Base-by-base conservation (phyloP, 2,329 filamentous ascomycete species). In the Chrysoporthe austroafricana region DNA sequence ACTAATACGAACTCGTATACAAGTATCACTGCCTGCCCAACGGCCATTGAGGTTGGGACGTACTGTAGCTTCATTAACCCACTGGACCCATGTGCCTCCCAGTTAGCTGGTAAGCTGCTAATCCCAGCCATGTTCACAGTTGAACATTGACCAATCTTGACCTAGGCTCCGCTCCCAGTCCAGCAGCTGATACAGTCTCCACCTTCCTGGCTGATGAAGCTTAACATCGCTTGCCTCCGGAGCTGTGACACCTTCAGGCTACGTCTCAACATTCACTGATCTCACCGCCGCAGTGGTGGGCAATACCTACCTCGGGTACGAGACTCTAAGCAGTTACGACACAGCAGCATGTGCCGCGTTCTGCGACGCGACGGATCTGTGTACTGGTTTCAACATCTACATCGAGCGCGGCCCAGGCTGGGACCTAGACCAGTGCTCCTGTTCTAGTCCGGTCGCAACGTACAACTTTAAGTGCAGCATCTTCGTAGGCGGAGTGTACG, bases 401-500 rank as follows among this genome's bases (percentile, higher is more conserved):
- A 60, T 60, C 21, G 57, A 60, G 39, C 57, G 57, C 39, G 57
- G 44, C n/a, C 57, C 57, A 1, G 57, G 57, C 57, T 60, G 57
- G 57, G 44, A 60, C 39, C 57, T 36, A 14, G 57, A 60, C 21
- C 57, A 60, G n/a, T 60, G 57, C 39, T 60, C 57, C n/a, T 60
- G 57, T 39, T 39, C 57, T 4, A 26, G 5, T 8, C 57, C 57
- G 8, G 57, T 26, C 9, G 39, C 57, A 34, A 60, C 57, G n/a
- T 60, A 60, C 39, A 60, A 60, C 39, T 44, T 60, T n/a, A 60
- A 60, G 39, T 60, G 57, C 57, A 60, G 57, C 39, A 60, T 60
- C 39, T 60, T 60, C 21, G 57, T 36, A 21, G 57, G 57, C 11
- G 57, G 57, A 5, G 57, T 60, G 11, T 60, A 60, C 21, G 57